Evolutionary conservation across 2,329 filamentous ascomycete genomes (phyloP), one percentile per base, ranked within the genome.

Genomic region (Macroventuria anomochaeta): DNA sequence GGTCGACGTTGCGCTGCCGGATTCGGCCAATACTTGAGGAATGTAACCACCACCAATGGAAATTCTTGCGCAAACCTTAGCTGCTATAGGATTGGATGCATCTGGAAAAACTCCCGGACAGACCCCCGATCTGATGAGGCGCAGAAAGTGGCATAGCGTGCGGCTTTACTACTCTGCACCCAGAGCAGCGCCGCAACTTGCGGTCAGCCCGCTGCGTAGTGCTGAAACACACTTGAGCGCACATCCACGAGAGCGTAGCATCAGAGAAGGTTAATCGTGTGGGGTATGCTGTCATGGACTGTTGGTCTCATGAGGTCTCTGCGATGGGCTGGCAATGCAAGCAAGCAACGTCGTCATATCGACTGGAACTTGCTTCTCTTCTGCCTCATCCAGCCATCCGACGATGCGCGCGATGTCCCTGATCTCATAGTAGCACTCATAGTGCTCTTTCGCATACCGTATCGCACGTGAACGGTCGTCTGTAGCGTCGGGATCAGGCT

Each of bases 381-480:
- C 28, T 18, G 39, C 40, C 41, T 42, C 28, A 21, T 59, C 33
- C 20, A 68, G 41, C 52, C 58, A 63, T 21, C 50, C 7, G 21
- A 65, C 28, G 28, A 69, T 71, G 32, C 55, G 40, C 8, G 47
- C 31, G 7, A 65, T 46, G 31, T 66, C 55, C 10, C 41, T 56
- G 8, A 57, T 23, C 28, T 68, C 59, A 42, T 64, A 67, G 53
- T 59, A 64, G 37, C 61, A 57, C 39, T 65, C 61, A 28, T 59
- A 59, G 40, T 68, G 56, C 21, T 62, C 41, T 32, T 68, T 65
- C 10, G 61, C 63, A 36, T 68, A 64, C 26, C 60, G 47, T 26
- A 67, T 61, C 2, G 62, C 58, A 32, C 63, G 59, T 39, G 63
- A 66, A 20, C 53, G 38, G 36, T 61, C 48, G 39, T 63, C 56